These are phyloP conservation scores for Gyromitra esculenta DNA, from an alignment of 2,329 filamentous ascomycete genomes.

Conservation along the genomic window DNA sequence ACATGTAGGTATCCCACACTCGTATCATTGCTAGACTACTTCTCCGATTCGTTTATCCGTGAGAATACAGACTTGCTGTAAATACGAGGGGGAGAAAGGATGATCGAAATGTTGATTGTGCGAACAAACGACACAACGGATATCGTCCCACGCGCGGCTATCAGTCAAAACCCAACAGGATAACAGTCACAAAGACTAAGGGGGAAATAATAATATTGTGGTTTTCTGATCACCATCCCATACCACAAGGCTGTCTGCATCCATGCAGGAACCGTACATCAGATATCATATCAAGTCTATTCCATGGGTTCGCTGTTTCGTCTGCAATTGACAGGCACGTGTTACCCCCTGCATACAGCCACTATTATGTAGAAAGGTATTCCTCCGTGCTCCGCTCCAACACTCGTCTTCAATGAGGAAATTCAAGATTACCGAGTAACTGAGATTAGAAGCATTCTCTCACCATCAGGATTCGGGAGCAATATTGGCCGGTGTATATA, in stretches of 20 bases:
- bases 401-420: background rate
- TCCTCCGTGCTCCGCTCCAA: slow-evolving; percentile 24
- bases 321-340: slow-evolving; percentile 35
- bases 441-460: slow-evolving; percentile 19
- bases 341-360: slow-evolving; percentile 27
- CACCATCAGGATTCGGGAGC: background rate
- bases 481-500: slow-evolving; percentile 13
- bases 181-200: background rate
- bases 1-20: background rate
- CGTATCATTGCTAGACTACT: background rate
- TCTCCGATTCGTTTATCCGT: background rate
- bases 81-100: background rate
- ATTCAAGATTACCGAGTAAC: background rate
- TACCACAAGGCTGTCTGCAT: background rate
- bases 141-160: slow-evolving; percentile 11
- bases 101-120: background rate
- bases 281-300: slow-evolving; percentile 5
- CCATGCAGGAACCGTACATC: background rate
- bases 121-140: slow-evolving; percentile 1
- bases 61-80: background rate
- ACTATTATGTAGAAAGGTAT: slow-evolving; percentile 14
- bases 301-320: slow-evolving; percentile 20
- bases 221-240: background rate
- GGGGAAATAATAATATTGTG: background rate
- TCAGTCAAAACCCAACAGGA: slow-evolving; percentile 1